Percentiles rank a stretch among this genome's conserved stretches.
Conservation (phyloP, 2,329 filamentous ascomycete genomes). For the Metarhizium humberi region DNA sequence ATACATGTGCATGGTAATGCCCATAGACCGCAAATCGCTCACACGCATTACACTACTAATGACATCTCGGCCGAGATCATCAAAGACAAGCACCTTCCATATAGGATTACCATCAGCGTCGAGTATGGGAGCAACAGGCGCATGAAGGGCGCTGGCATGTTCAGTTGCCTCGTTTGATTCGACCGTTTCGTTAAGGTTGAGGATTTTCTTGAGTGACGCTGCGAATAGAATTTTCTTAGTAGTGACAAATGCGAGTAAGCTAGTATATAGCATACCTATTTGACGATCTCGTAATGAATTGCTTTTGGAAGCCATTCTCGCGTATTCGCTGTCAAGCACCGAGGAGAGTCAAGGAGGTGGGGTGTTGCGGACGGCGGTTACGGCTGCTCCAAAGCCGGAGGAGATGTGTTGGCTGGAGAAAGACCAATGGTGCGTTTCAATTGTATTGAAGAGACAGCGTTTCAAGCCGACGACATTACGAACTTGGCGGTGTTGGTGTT, state of each 20-base stretch:
- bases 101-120: conserved; percentile 85
- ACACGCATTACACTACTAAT: conserved; percentile 94
- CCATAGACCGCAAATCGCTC: conserved; percentile 84
- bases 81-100: conserved; percentile 97
- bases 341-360: neutral
- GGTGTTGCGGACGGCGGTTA: neutral
- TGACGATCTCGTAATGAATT: conserved; percentile 41
- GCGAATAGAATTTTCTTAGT: conserved; percentile 6
- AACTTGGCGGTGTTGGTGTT: neutral
- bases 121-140: conserved; percentile 68
- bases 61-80: conserved; percentile 82
- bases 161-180: conserved; percentile 46
- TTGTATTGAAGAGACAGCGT: neutral
- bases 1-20: conserved; percentile 94
- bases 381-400: neutral
- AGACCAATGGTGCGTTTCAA: neutral
- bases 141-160: conserved; percentile 52
- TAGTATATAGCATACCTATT: conserved; percentile 26
- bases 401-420: neutral
- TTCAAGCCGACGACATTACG: neutral
- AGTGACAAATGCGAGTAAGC: neutral
- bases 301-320: conserved; percentile 35
- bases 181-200: conserved; percentile 81
- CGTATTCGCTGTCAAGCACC: neutral
- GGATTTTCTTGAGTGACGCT: conserved; percentile 91